Base-by-base conservation (phyloP, 768 basidiomycete genomes). In the Amanita brunnescens region DNA sequence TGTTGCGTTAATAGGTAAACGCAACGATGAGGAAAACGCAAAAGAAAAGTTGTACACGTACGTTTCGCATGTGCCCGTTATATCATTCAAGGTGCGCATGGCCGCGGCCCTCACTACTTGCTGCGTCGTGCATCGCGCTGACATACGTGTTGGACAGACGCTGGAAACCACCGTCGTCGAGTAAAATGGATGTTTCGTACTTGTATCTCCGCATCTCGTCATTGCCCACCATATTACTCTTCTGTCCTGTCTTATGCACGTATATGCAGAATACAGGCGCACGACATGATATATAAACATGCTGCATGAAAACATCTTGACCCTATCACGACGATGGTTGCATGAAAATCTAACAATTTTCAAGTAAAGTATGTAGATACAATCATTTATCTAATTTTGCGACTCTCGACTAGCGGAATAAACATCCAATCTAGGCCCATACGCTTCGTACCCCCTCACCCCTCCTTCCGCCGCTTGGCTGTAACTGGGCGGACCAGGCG, bases 11-110 rank as follows among this genome's bases (percentile, higher is more conserved):
- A n/a, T 60, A 93, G 89, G 95, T 62, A 95, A 94, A 77, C 89
- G 96, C 63, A 98, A 98, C 70, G 95, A 99, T 71, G 94, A 97
- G 61, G 95, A 99, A 77, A 87, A 85, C 62, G 95, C 96, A 53
- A 96, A 94, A 76, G 94, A 95, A 79, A 96, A 94, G 76, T 85
- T 96, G 51, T 97, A 74, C 78, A 94, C 90, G 26, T 91, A 92
- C 67, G 93, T 89, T 57, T 80, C 80, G 53, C 79, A 88, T 64
- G 84, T 96, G 51, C 75, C 81, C 41, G 89, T 91, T 40, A 62
- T 69, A 6, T 71, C 83, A 40, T 92, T 91, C 85, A 94, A 95
- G 85, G 93, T 85, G 52, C 54, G 83, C 64, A 1, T 4, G 16
- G n/a, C n/a, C n/a, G n/a, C n/a, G n/a, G n/a, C n/a, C n/a, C n/a